These are phyloP conservation scores for Cyberlindnera mississippiensis DNA, from an alignment of 805 yeast species.

Conservation along the genomic window DNA sequence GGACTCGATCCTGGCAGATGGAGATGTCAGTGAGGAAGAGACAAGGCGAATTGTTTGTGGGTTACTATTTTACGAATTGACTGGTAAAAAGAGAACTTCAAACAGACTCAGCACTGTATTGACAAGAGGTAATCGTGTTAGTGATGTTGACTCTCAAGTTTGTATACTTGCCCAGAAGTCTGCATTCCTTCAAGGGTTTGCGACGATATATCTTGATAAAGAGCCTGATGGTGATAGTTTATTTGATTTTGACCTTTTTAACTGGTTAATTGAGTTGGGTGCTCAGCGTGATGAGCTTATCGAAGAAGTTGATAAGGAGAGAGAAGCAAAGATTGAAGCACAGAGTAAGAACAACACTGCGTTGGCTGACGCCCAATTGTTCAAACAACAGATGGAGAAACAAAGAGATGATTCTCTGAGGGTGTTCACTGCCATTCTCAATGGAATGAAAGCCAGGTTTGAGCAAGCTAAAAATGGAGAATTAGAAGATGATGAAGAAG, in stretches of 20 bases:
- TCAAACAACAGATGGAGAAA: slow-evolving; percentile 5
- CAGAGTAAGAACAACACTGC: slow-evolving; percentile 2
- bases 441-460: slow-evolving; percentile 21
- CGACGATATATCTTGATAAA: slow-evolving; percentile 9
- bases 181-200: slow-evolving; percentile 9
- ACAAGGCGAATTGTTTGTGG: slow-evolving; percentile 6
- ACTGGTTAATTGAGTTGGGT: slow-evolving; percentile 17
- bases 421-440: slow-evolving; percentile 21
- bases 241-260: slow-evolving; percentile 18
- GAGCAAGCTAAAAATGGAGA: slow-evolving; percentile 18
- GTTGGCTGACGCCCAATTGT: slow-evolving; percentile 10
- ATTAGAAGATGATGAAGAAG: slow-evolving; percentile 14
- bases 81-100: not conserved
- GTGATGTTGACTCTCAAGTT: slow-evolving; percentile 1
- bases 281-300: slow-evolving; percentile 6
- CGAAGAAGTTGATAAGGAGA: not conserved
- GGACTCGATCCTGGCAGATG: too few relatives aligned
- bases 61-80: slow-evolving; percentile 10
- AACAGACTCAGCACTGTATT: not conserved
- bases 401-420: slow-evolving; percentile 16
- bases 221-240: slow-evolving; percentile 9
- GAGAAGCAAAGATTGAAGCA: not conserved
- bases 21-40: too few relatives aligned
- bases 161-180: not conserved
- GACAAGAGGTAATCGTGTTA: slow-evolving; percentile 1